Evolutionary conservation across 1,139 yeast genomes (phyloP).

Genomic region (Geotrichum aggregatum): DNA sequence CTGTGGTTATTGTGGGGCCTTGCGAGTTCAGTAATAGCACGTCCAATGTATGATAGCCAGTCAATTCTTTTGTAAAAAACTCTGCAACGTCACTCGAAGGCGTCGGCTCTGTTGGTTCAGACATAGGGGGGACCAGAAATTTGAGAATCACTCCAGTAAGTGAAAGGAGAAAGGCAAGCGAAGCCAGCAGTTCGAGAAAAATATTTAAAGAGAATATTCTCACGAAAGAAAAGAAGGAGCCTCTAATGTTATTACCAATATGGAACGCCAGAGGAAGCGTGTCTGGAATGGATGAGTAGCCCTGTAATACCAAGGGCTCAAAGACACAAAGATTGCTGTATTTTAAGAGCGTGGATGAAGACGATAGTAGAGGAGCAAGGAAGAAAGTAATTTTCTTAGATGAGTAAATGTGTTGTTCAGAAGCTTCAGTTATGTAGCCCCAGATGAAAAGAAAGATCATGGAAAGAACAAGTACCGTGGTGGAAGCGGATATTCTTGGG

Average conservation of each 20-base stretch:
- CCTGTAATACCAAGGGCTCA: slow-evolving; percentile 21
- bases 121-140: slow-evolving; percentile 28
- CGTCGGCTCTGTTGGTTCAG: slow-evolving; percentile 18
- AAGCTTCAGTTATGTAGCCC: slow-evolving; percentile 13
- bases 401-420: slow-evolving; percentile 16
- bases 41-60: slow-evolving; percentile 58
- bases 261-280: slow-evolving; percentile 4
- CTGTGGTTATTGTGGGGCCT: slow-evolving; percentile 58
- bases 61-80: slow-evolving; percentile 51
- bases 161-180: slow-evolving; percentile 43
- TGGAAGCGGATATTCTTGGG: slow-evolving; percentile 19
- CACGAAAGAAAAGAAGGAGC: slow-evolving; percentile 16
- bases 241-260: slow-evolving; percentile 15
- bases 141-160: slow-evolving; percentile 41
- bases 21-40: slow-evolving; percentile 53
- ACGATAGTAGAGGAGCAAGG: slow-evolving; percentile 24
- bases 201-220: slow-evolving; percentile 27
- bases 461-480: slow-evolving; percentile 3
- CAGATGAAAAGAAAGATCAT: slow-evolving; percentile 14
- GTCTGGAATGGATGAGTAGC: neutral
- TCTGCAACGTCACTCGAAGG: slow-evolving; percentile 22
- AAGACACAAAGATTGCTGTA: slow-evolving; percentile 10
- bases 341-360: slow-evolving; percentile 25
- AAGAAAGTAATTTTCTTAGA: slow-evolving; percentile 18
- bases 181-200: slow-evolving; percentile 45